phyloP scores from a whole-genome alignment of 768 basidiomycete species.

The Chlorophyllum brunneum region DNA sequence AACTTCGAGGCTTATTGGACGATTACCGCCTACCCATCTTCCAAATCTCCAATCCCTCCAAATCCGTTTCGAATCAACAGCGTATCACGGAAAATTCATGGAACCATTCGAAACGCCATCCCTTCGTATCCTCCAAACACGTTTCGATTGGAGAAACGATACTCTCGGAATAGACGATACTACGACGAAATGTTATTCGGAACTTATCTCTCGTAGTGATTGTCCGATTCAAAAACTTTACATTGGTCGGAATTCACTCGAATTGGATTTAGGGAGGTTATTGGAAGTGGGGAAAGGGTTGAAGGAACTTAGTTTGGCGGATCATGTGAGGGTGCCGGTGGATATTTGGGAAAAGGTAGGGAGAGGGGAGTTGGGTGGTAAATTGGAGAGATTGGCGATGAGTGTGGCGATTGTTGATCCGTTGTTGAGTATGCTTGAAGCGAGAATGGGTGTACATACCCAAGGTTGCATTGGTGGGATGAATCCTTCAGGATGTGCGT shows the following conservation, averaged over 20 bases:
- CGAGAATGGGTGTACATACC: neutral
- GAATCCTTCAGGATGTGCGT: too few relatives aligned
- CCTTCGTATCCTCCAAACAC: constrained; percentile 4
- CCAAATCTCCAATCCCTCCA: neutral
- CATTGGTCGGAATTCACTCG: constrained; percentile 11
- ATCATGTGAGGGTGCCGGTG: constrained; percentile 2
- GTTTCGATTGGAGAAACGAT: constrained; percentile 11
- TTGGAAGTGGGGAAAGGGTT: neutral
- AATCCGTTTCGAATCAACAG: constrained; percentile 5
- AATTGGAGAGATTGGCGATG: constrained; percentile 8
- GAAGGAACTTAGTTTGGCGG: constrained; percentile 4
- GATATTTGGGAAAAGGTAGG: constrained; percentile 6
- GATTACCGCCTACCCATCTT: neutral
- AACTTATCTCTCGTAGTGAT: constrained; percentile 7
- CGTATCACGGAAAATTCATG: constrained; percentile 8
- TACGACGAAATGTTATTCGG: neutral
- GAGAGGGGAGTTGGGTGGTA: constrained; percentile 1
- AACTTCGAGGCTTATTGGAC: neutral
- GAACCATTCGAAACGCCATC: constrained; percentile 11
- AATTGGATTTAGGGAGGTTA: constrained; percentile 3
- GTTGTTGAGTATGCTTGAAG: constrained; percentile 7
- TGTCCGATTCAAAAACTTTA: constrained; percentile 10
- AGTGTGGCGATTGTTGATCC: constrained; percentile 6
- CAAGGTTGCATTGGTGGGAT: neutral
- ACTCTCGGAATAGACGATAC: neutral